Percentiles rank a stretch among this genome's conserved stretches.
These are phyloP conservation scores for Saprolegnia parasitica DNA, from an alignment of 352 stramenopile genomes.

Conservation along the genomic window DNA sequence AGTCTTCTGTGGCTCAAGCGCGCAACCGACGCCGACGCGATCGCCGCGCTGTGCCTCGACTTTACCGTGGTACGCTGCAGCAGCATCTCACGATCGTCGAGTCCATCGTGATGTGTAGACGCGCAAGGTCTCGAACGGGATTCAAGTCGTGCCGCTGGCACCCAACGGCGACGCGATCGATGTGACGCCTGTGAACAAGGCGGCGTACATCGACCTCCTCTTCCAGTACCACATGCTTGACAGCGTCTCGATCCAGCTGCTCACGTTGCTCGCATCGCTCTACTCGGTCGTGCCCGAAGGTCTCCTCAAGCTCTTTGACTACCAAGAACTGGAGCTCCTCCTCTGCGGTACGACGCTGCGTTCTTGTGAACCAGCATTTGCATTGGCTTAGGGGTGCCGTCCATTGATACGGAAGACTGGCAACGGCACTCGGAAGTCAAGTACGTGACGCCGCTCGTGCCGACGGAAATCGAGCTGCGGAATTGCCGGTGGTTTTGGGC, in stretches of 20 bases:
- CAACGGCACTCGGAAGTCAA: constrained; percentile 78
- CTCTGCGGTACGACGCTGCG: constrained; percentile 82
- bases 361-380: constrained; percentile 61
- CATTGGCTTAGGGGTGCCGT: constrained; percentile 55
- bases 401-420: constrained; percentile 72
- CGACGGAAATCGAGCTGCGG: constrained; percentile 73
- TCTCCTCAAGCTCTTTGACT: constrained; percentile 97
- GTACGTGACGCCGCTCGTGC: constrained; percentile 61
- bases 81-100: neutral
- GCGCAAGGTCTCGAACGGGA: neutral
- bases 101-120: neutral
- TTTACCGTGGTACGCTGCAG: constrained; percentile 54
- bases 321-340: constrained; percentile 96
- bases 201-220: constrained; percentile 89
- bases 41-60: constrained; percentile 70
- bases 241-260: constrained; percentile 88
- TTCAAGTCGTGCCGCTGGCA: constrained; percentile 51
- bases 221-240: constrained; percentile 96
- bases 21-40: constrained; percentile 47
- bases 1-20: constrained; percentile 57
- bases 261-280: constrained; percentile 84
- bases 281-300: constrained; percentile 96
- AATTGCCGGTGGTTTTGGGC: constrained; percentile 98
- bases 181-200: constrained; percentile 94
- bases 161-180: constrained; percentile 82